Conservation (phyloP, 805 yeast genomes). For the Jamesozyma spencerorum region DNA sequence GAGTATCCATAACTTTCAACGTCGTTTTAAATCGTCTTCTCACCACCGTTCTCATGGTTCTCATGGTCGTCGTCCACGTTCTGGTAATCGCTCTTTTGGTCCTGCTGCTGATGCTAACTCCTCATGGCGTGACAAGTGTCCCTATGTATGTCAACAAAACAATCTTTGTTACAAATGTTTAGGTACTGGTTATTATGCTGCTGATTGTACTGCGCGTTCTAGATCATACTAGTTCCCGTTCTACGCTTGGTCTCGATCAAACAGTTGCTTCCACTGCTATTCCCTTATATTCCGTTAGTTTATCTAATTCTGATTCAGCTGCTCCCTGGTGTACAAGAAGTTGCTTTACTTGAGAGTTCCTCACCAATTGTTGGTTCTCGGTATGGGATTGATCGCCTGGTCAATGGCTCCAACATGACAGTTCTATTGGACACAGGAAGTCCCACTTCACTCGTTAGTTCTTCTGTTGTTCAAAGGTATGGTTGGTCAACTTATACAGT, state of each 20-base stretch:
- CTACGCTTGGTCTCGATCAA: background rate
- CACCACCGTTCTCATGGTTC: background rate
- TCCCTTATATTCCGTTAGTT: background rate
- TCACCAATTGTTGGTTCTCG: background rate
- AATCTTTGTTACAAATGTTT: background rate
- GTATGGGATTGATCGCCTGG: background rate
- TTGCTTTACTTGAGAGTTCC: background rate
- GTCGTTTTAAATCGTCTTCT: too few species aligned
- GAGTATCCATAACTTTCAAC: background rate
- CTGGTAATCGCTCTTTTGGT: background rate
- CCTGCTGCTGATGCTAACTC: background rate
- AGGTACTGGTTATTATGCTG: background rate
- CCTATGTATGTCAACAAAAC: background rate
- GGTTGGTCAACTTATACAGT: background rate
- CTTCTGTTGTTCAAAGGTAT: background rate
- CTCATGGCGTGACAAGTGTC: background rate
- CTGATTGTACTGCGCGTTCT: background rate
- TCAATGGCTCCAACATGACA: background rate
- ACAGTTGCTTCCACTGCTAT: background rate
- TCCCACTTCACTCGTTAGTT: background rate
- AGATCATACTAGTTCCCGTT: background rate
- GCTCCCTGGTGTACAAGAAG: background rate
- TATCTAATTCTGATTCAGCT: background rate
- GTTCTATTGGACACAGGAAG: background rate
- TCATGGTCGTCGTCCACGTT: background rate